These are phyloP conservation scores for Leucocoprinus sp. DNA, from an alignment of 768 basidiomycete genomes.

Conservation along the genomic window DNA sequence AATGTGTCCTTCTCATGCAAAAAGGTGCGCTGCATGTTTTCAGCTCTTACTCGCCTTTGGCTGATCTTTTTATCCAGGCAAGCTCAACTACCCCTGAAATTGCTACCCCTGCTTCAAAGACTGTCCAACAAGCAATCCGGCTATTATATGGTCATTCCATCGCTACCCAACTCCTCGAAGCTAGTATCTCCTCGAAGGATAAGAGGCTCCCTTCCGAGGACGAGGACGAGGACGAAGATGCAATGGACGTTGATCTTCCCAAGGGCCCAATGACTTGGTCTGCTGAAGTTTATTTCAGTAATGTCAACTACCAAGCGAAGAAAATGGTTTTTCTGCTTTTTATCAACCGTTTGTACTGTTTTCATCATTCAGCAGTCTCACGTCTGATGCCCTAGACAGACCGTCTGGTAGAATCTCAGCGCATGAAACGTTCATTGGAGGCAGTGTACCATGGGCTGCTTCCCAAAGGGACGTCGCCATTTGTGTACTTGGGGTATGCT, in stretches of 20 bases:
- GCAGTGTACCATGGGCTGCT: slow-evolving; percentile 76
- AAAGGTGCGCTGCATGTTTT: slow-evolving; percentile 47
- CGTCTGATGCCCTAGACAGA: slow-evolving; percentile 38
- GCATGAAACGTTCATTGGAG: slow-evolving; percentile 85
- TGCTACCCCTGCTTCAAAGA: slow-evolving; percentile 66
- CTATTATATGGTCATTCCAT: slow-evolving; percentile 75
- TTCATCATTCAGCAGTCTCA: neutral
- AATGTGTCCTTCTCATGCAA: slow-evolving; percentile 84
- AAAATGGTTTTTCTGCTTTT: slow-evolving; percentile 82
- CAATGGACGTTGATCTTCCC: slow-evolving; percentile 21
- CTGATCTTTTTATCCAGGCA: slow-evolving; percentile 34
- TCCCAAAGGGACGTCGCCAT: slow-evolving; percentile 85
- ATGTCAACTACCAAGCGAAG: slow-evolving; percentile 84
- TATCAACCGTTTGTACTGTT: slow-evolving; percentile 72
- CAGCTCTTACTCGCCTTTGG: neutral
- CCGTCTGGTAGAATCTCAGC: slow-evolving; percentile 81
- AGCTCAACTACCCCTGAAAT: slow-evolving; percentile 72
- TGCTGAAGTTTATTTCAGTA: slow-evolving; percentile 72
- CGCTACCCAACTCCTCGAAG: slow-evolving; percentile 63
- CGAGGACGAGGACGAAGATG: slow-evolving; percentile 24
- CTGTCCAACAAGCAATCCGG: slow-evolving; percentile 62
- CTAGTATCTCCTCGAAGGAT: slow-evolving; percentile 28
- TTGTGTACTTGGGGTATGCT: slow-evolving; percentile 86
- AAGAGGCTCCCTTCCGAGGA: slow-evolving; percentile 21
- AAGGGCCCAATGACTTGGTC: slow-evolving; percentile 45